A percentile compares a stretch with the other conserved stretches of the same genome.
These are phyloP conservation scores for Fragilaria crotonensis DNA, from an alignment of 108 stramenopile genomes.

Conservation along the genomic window DNA sequence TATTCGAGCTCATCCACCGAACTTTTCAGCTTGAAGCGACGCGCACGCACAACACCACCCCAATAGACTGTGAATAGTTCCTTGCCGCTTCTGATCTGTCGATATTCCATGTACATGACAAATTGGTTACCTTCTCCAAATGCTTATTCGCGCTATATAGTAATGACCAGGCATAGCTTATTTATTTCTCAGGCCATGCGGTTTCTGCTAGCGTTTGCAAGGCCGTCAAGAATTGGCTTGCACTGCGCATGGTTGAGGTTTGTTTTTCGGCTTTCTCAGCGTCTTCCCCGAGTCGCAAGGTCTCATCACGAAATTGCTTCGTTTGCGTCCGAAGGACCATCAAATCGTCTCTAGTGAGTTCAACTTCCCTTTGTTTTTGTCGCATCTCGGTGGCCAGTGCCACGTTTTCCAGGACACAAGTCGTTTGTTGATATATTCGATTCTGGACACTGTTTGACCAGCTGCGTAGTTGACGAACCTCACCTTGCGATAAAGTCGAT, in stretches of 20 bases:
- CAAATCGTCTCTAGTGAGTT: neutral
- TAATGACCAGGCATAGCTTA: no score
- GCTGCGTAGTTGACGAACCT: neutral
- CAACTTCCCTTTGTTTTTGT: neutral
- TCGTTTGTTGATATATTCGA: neutral
- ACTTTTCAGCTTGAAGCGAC: no score
- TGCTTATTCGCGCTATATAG: no score
- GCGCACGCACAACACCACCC: no score
- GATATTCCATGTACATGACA: no score
- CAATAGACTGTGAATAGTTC: no score
- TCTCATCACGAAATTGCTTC: neutral
- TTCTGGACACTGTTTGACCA: neutral
- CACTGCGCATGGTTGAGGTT: neutral
- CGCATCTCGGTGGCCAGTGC: neutral
- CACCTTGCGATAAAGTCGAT: neutral
- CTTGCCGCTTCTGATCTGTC: no score
- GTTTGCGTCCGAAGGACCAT: conserved; percentile 4
- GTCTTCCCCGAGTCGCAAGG: neutral
- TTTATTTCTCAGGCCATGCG: neutral
- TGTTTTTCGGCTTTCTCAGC: neutral
- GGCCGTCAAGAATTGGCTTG: neutral
- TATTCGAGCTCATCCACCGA: neutral
- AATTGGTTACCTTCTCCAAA: no score
- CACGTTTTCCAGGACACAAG: neutral
- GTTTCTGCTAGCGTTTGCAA: neutral